phyloP scores from a whole-genome alignment of 257 asterid genomes.

The Scutellaria galericulata region DNA sequence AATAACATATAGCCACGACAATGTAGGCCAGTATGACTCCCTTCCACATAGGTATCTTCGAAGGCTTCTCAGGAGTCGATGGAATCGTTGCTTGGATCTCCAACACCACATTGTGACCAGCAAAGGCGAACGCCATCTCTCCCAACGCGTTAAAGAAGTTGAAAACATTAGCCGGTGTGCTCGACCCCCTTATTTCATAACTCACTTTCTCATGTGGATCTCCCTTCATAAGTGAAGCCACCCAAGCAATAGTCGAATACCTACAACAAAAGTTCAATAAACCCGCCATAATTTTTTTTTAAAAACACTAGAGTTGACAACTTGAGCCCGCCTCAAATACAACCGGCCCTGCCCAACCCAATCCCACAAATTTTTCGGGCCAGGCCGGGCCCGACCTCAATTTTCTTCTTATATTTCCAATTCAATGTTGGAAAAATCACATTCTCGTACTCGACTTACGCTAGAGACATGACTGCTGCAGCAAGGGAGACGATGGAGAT shows the following conservation, averaged over 20 bases:
- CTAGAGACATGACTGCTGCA: constrained; percentile 72
- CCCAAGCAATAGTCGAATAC: constrained; percentile 68
- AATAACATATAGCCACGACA: constrained; percentile 61
- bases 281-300: too few species aligned
- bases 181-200: constrained; percentile 41
- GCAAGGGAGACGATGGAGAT: constrained; percentile 53
- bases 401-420: too few species aligned
- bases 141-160: constrained; percentile 68
- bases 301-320: background rate
- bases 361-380: too few species aligned
- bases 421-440: too few species aligned
- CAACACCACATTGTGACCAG: constrained; percentile 73
- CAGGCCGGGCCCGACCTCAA: background rate
- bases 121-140: constrained; percentile 67
- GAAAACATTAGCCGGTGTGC: constrained; percentile 35
- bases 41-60: constrained; percentile 74
- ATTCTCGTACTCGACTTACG: constrained; percentile 29
- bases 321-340: background rate
- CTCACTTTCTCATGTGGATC: constrained; percentile 31
- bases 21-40: constrained; percentile 65
- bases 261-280: constrained; percentile 26
- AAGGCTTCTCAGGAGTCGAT: constrained; percentile 65
- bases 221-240: constrained; percentile 43
- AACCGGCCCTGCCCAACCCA: too few species aligned
- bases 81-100: constrained; percentile 82